phyloP scores from a whole-genome alignment of 257 asterid species.

The Solanum piurae region DNA sequence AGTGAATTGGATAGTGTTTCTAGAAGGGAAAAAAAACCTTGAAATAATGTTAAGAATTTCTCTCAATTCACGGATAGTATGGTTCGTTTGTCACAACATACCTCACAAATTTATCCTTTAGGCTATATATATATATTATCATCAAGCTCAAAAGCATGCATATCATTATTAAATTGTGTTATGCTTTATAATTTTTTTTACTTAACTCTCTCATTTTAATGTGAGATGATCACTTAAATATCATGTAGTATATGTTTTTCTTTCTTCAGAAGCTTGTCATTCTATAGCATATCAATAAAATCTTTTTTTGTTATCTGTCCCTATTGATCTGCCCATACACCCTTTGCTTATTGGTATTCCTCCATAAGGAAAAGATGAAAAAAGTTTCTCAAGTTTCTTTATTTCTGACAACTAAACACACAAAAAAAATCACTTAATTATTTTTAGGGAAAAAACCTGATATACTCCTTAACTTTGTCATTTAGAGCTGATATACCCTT shows the following conservation, averaged over 20 bases:
- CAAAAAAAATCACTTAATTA: too few relatives aligned
- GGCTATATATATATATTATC: neutral
- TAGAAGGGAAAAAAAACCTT: neutral
- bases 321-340: neutral
- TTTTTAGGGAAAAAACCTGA: too few relatives aligned
- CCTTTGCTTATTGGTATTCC: neutral
- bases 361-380: neutral
- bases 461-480: too few relatives aligned
- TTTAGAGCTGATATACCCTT: too few relatives aligned
- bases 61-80: neutral
- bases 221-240: neutral
- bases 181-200: neutral
- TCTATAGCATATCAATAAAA: neutral
- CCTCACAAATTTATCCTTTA: neutral
- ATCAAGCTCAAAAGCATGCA: neutral
- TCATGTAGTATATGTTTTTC: too few relatives aligned
- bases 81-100: neutral
- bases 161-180: neutral
- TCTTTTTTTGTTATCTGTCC: accelerated
- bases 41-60: neutral
- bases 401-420: neutral
- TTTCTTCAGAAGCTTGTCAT: neutral
- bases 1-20: neutral
- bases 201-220: neutral
- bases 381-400: neutral